Percentiles rank a stretch among this genome's conserved stretches.
Evolutionary conservation across 2,329 filamentous ascomycete genomes (phyloP).

Genomic region (Rhinocladiella mackenziei): DNA sequence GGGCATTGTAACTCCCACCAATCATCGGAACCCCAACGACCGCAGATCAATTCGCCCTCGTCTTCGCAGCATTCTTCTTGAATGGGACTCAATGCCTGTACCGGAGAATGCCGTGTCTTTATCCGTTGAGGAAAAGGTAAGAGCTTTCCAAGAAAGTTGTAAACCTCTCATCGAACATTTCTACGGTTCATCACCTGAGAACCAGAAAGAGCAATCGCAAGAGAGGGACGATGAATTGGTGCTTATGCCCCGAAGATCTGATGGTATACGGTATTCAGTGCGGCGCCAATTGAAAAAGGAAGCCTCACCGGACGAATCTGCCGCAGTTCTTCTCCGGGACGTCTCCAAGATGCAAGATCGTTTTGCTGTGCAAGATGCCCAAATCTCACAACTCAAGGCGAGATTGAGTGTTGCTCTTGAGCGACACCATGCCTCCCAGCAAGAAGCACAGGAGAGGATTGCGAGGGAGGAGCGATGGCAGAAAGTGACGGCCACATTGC

Average conservation of each 20-base stretch:
- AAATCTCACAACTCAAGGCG: slow-evolving; percentile 11
- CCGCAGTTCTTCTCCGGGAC: neutral
- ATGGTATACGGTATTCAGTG: slow-evolving; percentile 10
- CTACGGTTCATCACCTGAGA: neutral
- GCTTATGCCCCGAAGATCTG: slow-evolving; percentile 3
- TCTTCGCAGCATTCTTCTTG: slow-evolving; percentile 18
- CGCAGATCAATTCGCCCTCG: slow-evolving; percentile 13
- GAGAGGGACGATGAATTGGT: slow-evolving; percentile 7
- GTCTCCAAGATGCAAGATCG: slow-evolving; percentile 8
- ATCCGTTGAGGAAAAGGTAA: slow-evolving; percentile 7
- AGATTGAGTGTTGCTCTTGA: slow-evolving; percentile 9
- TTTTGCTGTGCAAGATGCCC: slow-evolving; percentile 5
- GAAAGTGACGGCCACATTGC: slow-evolving; percentile 5
- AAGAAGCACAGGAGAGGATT: slow-evolving; percentile 3
- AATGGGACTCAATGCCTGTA: slow-evolving; percentile 18
- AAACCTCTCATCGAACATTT: slow-evolving; percentile 10
- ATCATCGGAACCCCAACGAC: slow-evolving; percentile 10
- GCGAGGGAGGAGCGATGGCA: slow-evolving; percentile 10
- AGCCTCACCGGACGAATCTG: neutral
- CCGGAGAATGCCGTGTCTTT: slow-evolving; percentile 5
- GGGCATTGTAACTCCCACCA: slow-evolving; percentile 15
- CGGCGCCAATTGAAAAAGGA: slow-evolving; percentile 4
- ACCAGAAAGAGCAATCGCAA: neutral
- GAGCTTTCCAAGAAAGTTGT: slow-evolving; percentile 12
- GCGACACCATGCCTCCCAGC: slow-evolving; percentile 9